phyloP scores from a whole-genome alignment of 208 protist species.

The Trypanosoma cruzi region DNA sequence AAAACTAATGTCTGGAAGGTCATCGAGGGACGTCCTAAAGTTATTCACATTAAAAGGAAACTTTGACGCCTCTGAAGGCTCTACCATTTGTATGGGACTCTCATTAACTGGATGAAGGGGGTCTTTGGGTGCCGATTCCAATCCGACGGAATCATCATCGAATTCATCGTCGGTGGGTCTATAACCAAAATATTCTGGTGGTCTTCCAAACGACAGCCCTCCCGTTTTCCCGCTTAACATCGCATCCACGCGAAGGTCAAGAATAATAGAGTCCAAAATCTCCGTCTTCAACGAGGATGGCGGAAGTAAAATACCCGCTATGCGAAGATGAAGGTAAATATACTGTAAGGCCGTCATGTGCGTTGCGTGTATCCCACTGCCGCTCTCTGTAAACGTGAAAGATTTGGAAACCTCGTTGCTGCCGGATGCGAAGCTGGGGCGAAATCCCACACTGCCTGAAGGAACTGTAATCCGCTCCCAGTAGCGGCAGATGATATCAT shows the following conservation, averaged over 20 bases:
- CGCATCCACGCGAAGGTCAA: conserved; percentile 72
- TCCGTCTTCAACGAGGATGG: conserved; percentile 56
- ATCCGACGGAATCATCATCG: background rate
- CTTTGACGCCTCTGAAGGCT: background rate
- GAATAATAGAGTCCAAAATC: conserved; percentile 74
- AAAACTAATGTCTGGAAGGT: conserved; percentile 73
- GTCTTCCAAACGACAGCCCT: conserved; percentile 49
- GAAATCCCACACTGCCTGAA: background rate
- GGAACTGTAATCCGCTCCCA: conserved; percentile 85
- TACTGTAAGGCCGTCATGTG: conserved; percentile 87
- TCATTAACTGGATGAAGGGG: too few relatives aligned
- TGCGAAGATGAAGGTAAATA: conserved; percentile 83
- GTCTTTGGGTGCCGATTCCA: background rate
- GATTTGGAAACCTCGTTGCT: too few relatives aligned
- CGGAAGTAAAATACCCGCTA: conserved; percentile 74
- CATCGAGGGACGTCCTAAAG: conserved; percentile 3
- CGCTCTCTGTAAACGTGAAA: too few relatives aligned
- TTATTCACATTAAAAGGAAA: background rate
- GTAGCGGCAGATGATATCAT: conserved; percentile 79
- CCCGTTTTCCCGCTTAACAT: conserved; percentile 35
- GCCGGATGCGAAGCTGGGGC: background rate
- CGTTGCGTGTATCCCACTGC: conserved; percentile 10
- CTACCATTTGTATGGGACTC: too few relatives aligned
- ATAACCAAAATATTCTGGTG: conserved; percentile 15
- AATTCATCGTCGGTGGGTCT: background rate